Evolutionary conservation across 345 rosid genomes (phyloP).

Genomic region (Hevea brasiliensis): DNA sequence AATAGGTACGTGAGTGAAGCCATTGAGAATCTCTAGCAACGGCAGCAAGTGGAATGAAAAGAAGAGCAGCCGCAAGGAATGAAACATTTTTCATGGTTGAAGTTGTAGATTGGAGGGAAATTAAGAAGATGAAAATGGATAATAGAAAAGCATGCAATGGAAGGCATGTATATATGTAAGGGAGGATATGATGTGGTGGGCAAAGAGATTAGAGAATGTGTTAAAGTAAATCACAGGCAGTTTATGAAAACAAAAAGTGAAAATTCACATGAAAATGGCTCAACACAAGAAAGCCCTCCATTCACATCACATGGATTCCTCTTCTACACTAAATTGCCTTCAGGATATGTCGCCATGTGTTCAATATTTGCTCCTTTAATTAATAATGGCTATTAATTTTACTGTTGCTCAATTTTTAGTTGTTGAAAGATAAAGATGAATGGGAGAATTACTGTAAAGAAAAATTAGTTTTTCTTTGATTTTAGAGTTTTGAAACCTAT

Average conservation of each 20-base stretch:
- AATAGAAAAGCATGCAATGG: too few species aligned
- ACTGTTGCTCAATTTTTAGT: too few species aligned
- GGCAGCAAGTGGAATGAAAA: not conserved
- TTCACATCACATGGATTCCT: constrained; percentile 18
- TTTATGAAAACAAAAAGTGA: not conserved
- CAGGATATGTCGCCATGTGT: not conserved
- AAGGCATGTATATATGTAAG: not conserved
- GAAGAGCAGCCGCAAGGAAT: not conserved
- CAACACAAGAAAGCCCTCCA: not conserved
- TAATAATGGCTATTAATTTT: too few species aligned
- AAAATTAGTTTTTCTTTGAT: too few species aligned
- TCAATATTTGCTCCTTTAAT: too few species aligned
- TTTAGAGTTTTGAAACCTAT: too few species aligned
- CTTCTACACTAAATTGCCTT: constrained; percentile 2
- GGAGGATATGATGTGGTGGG: too few species aligned
- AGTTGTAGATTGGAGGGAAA: not conserved
- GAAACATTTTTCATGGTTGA: constrained; percentile 4
- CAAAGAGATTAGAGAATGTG: not conserved
- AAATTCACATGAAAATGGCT: constrained; percentile 25
- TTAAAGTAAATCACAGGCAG: constrained; percentile 21
- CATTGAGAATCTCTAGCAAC: not conserved
- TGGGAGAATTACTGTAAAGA: too few species aligned
- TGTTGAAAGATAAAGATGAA: too few species aligned
- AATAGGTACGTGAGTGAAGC: not conserved
- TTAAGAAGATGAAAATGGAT: not conserved